Conservation (phyloP, 441 rosid genomes). For the Isatis lusitanica region DNA sequence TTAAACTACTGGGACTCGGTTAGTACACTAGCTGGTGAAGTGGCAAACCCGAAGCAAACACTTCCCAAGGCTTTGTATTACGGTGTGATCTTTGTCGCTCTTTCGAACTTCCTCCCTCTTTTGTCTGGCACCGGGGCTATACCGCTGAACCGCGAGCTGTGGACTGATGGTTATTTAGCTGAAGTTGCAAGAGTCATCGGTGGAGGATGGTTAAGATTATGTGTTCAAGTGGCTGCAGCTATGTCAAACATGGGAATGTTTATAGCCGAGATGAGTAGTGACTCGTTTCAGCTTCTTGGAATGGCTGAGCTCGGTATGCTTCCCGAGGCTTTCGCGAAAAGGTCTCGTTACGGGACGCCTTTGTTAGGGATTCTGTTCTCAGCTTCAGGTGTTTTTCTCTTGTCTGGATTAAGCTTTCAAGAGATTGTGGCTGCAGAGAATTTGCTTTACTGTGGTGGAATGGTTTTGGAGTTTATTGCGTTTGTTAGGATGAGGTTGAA, state of each 20-base stretch:
- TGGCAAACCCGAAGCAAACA: slow-evolving; percentile 47
- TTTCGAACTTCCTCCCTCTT: slow-evolving; percentile 53
- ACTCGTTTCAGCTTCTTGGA: slow-evolving; percentile 66
- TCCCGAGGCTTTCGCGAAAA: slow-evolving; percentile 53
- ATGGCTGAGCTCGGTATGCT: slow-evolving; percentile 71
- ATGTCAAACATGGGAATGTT: slow-evolving; percentile 72
- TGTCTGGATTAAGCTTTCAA: slow-evolving; percentile 61
- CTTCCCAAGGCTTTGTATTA: slow-evolving; percentile 52
- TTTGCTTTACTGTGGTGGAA: slow-evolving; percentile 57
- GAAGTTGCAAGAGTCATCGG: slow-evolving; percentile 51
- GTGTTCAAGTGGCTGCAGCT: slow-evolving; percentile 67
- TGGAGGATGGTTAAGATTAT: slow-evolving; percentile 58
- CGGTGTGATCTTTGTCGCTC: slow-evolving; percentile 46
- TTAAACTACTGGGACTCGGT: slow-evolving; percentile 70
- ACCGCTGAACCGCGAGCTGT: slow-evolving; percentile 43
- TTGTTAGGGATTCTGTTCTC: slow-evolving; percentile 52
- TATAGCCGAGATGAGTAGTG: slow-evolving; percentile 68
- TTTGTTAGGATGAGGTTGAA: slow-evolving; percentile 45
- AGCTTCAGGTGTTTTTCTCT: slow-evolving; percentile 56
- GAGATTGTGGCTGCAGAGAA: slow-evolving; percentile 66
- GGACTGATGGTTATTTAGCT: slow-evolving; percentile 66
- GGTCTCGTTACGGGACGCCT: slow-evolving; percentile 60
- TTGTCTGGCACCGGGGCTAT: slow-evolving; percentile 56
- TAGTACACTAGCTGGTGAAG: slow-evolving; percentile 62
- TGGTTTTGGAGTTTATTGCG: slow-evolving; percentile 56